Percentiles rank a stretch among this genome's conserved stretches.
Conservation (phyloP, 2,329 filamentous ascomycete genomes). For the Trichoderma pleuroti region DNA sequence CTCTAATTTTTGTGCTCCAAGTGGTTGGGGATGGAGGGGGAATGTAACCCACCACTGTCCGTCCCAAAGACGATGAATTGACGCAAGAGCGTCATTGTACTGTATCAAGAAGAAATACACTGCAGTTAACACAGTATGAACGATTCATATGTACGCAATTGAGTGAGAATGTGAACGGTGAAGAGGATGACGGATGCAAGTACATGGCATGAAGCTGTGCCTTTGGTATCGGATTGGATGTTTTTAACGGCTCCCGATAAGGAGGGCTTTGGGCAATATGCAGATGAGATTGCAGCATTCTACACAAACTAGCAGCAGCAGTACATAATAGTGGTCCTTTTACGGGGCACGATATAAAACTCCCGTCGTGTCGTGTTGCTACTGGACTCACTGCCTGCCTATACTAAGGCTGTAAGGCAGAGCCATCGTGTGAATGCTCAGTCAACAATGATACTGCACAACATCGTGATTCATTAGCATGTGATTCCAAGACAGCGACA, state of each 20-base stretch:
- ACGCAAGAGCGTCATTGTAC: background rate
- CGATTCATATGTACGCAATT: too few relatives aligned
- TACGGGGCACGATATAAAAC: background rate
- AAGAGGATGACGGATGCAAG: background rate
- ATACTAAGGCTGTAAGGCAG: background rate
- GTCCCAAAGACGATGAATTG: conserved; percentile 17
- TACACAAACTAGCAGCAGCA: background rate
- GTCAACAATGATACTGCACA: too few relatives aligned
- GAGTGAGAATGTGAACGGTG: background rate
- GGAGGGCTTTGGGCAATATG: background rate
- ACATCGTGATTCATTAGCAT: too few relatives aligned
- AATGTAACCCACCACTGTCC: conserved; percentile 13
- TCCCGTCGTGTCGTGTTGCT: background rate
- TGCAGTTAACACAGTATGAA: background rate
- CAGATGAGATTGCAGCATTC: background rate
- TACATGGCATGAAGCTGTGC: background rate
- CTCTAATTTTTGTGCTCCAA: background rate
- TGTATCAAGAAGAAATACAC: background rate
- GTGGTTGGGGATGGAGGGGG: background rate
- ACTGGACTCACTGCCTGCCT: background rate
- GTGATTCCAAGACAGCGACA: background rate
- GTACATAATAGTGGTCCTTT: background rate
- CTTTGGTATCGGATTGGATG: background rate
- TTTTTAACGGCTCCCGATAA: background rate
- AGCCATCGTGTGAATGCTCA: background rate